Evolutionary conservation across 805 yeast species (phyloP).

Genomic region (Cyberlindnera misumaiensis): DNA sequence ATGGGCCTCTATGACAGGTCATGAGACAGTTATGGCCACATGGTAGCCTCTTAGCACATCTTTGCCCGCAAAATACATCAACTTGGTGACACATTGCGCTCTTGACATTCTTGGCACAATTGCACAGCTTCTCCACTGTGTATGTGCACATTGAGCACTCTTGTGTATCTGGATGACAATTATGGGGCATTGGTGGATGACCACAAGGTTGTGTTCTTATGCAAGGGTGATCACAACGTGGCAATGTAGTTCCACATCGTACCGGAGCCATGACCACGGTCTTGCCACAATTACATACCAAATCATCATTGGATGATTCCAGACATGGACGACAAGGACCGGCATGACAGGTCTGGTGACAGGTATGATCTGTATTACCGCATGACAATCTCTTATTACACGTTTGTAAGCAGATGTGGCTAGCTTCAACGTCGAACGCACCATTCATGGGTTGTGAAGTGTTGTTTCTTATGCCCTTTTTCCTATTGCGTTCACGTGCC

Average conservation of each 20-base stretch:
- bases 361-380: conserved; percentile 49
- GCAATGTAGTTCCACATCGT: conserved; percentile 69
- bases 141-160: conserved; percentile 75
- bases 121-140: conserved; percentile 48
- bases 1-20: conserved; percentile 56
- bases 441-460: conserved; percentile 36
- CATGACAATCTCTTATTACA: conserved; percentile 62
- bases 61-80: conserved; percentile 60
- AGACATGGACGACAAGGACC: conserved; percentile 79
- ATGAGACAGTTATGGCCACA: conserved; percentile 49
- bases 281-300: conserved; percentile 74
- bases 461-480: conserved; percentile 43
- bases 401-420: conserved; percentile 61
- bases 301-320: conserved; percentile 73
- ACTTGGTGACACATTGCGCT: conserved; percentile 60
- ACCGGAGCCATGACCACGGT: conserved; percentile 79
- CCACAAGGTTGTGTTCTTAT: conserved; percentile 54
- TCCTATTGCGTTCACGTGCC: conserved; percentile 37
- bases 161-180: conserved; percentile 62
- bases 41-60: conserved; percentile 45
- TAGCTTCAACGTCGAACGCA: conserved; percentile 56
- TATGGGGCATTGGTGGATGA: conserved; percentile 61
- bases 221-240: conserved; percentile 63
- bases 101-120: conserved; percentile 51
- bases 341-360: conserved; percentile 66